Evolutionary conservation across 148 eudicot genomes (phyloP).

Genomic region (Nyssa sinensis): DNA sequence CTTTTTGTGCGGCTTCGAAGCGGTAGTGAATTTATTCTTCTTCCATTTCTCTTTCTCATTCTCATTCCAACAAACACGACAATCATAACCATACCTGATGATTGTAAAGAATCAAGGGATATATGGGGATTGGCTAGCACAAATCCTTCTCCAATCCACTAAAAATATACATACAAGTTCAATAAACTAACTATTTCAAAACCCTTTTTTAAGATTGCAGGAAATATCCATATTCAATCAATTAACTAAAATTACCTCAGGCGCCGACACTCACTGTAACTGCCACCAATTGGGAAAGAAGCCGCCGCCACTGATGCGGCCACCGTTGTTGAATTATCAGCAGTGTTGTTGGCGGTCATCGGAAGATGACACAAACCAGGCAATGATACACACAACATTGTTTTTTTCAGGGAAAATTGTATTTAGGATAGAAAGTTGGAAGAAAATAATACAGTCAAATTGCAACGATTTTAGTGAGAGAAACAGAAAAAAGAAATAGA

Average conservation of each 20-base stretch:
- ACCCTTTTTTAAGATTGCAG: not conserved
- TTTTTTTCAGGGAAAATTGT: not conserved
- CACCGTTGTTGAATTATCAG: not conserved
- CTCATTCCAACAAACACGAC: constrained; percentile 19
- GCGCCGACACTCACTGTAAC: constrained; percentile 12
- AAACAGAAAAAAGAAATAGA: not conserved
- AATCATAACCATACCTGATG: constrained; percentile 34
- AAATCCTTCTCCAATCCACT: constrained; percentile 11
- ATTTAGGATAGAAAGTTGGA: not conserved
- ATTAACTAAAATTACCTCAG: constrained; percentile 18
- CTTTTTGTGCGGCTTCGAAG: constrained; percentile 18
- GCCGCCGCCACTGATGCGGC: no score
- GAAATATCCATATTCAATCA: not conserved
- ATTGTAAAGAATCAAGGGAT: constrained; percentile 34
- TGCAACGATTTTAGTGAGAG: not conserved
- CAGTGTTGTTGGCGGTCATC: constrained; percentile 1
- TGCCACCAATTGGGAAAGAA: constrained; percentile 12
- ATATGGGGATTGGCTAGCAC: constrained; percentile 14
- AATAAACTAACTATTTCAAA: not conserved
- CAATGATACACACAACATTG: constrained; percentile 31
- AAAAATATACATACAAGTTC: not conserved
- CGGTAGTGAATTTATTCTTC: constrained; percentile 14
- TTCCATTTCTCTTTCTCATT: constrained; percentile 20
- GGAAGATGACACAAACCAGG: constrained; percentile 19
- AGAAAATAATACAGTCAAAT: not conserved